A percentile compares a stretch with the other conserved stretches of the same genome.
These are phyloP conservation scores for Calonectria pseudoturangicola DNA, from an alignment of 2,329 filamentous ascomycete species.

Conservation along the genomic window DNA sequence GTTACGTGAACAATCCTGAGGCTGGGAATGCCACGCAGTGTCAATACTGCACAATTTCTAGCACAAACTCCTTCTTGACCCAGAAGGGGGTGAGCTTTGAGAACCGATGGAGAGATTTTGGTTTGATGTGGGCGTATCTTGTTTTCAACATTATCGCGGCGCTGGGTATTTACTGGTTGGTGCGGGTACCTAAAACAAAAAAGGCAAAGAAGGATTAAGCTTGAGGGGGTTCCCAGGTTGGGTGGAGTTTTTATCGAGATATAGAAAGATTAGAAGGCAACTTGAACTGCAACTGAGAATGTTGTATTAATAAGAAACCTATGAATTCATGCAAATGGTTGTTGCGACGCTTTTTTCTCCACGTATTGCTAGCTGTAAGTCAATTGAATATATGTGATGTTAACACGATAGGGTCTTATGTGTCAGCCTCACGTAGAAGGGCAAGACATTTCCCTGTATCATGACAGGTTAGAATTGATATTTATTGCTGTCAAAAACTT, in stretches of 20 bases:
- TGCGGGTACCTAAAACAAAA: conserved; percentile 56
- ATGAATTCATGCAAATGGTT: no score
- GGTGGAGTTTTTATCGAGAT: background rate
- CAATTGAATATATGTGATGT: no score
- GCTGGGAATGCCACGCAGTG: conserved; percentile 57
- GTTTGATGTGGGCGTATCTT: conserved; percentile 71
- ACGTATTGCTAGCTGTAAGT: no score
- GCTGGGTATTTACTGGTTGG: conserved; percentile 68
- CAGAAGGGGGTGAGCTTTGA: conserved; percentile 65
- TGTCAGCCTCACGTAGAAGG: background rate
- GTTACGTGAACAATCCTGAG: conserved; percentile 29
- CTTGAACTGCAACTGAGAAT: background rate
- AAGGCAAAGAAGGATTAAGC: conserved; percentile 22
- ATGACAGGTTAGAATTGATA: background rate
- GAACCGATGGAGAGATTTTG: conserved; percentile 73
- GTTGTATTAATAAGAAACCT: background rate
- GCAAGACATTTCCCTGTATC: conserved; percentile 9
- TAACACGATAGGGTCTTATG: background rate
- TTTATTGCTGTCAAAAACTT: background rate
- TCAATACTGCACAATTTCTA: conserved; percentile 63
- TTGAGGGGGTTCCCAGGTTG: background rate
- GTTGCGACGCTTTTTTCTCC: no score
- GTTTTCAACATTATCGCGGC: conserved; percentile 70
- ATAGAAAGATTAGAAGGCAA: background rate
- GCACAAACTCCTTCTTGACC: conserved; percentile 63